phyloP scores from a whole-genome alignment of 2,329 filamentous ascomycete genomes.

The Xylaria multiplex region DNA sequence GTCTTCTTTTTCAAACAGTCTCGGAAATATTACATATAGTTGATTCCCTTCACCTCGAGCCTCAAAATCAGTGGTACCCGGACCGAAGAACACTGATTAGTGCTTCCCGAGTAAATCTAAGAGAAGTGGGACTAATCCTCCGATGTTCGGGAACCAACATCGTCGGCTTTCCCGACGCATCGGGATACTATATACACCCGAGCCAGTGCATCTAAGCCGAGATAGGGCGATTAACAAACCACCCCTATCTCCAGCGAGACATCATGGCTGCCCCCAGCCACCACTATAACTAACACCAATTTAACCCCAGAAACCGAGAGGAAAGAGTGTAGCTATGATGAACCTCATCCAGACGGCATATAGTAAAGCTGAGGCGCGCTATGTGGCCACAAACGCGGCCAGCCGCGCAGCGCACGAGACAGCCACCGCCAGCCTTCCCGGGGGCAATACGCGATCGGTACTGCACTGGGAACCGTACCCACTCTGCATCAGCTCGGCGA shows the following conservation, averaged over 20 bases:
- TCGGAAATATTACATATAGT: not conserved
- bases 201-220: not conserved
- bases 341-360: constrained; percentile 47
- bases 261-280: not conserved
- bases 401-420: constrained; percentile 53
- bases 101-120: not conserved
- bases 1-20: not conserved
- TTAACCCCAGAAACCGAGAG: constrained; percentile 1
- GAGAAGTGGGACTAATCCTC: constrained; percentile 12
- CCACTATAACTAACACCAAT: not conserved
- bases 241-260: not conserved
- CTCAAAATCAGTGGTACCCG: not conserved
- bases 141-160: constrained; percentile 24
- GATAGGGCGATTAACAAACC: not conserved
- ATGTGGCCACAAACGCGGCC: constrained; percentile 50
- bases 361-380: constrained; percentile 49
- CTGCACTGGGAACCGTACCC: constrained; percentile 57
- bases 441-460: constrained; percentile 47
- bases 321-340: constrained; percentile 26
- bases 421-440: constrained; percentile 48
- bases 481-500: constrained; percentile 53
- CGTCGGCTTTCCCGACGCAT: constrained; percentile 19
- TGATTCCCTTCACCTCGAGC: not conserved
- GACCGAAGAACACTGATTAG: not conserved
- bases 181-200: not conserved